Evolutionary conservation across 345 rosid species (phyloP).

Genomic region (Linum lewisii): DNA sequence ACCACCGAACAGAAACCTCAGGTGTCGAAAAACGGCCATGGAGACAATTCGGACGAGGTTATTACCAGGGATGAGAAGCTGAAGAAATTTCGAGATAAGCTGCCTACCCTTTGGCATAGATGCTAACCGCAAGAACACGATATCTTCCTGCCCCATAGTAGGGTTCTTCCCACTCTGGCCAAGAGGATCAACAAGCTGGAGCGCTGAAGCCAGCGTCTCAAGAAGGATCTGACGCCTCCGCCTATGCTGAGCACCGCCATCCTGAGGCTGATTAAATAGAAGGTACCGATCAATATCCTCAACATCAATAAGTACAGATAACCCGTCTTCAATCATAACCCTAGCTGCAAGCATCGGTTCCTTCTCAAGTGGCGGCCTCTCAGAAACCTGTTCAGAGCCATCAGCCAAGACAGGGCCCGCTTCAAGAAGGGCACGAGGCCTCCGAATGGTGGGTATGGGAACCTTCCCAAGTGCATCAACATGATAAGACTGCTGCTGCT

Average conservation of each 20-base stretch:
- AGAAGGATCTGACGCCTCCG: constrained; percentile 61
- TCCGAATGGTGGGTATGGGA: constrained; percentile 51
- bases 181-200: constrained; percentile 90
- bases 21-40: constrained; percentile 91
- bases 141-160: too few species aligned
- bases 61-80: constrained; percentile 78
- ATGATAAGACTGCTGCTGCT: constrained; percentile 43
- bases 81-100: constrained; percentile 50
- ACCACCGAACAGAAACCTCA: constrained; percentile 80
- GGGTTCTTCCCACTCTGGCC: constrained; percentile 51
- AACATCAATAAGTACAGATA: constrained; percentile 64
- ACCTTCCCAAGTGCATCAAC: constrained; percentile 55
- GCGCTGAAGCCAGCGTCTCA: constrained; percentile 79
- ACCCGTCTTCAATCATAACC: constrained; percentile 72
- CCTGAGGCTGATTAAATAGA: constrained; percentile 63
- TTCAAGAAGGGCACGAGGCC: constrained; percentile 67
- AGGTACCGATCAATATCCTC: constrained; percentile 81
- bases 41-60: constrained; percentile 77
- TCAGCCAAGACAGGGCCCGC: constrained; percentile 44
- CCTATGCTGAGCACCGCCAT: constrained; percentile 70
- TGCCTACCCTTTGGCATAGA: constrained; percentile 84
- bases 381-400: constrained; percentile 48
- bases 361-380: constrained; percentile 78
- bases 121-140: constrained; percentile 62
- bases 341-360: constrained; percentile 99